Conservation (phyloP, 2,329 filamentous ascomycete genomes). For the Aspergillus sp. region DNA sequence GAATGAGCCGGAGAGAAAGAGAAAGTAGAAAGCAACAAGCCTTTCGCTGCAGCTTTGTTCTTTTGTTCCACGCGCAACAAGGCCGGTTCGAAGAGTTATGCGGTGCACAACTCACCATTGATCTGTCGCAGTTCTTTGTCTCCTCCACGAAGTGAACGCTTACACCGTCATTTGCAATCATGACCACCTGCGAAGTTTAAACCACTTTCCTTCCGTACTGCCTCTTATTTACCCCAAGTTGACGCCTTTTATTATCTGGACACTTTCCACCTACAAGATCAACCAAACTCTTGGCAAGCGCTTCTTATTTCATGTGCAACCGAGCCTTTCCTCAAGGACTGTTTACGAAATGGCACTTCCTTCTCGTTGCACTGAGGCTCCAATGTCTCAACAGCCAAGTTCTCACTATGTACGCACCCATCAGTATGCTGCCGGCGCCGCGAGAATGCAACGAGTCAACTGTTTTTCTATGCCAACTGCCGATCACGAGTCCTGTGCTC, state of each 20-base stretch:
- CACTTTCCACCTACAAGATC: neutral
- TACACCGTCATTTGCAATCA: neutral
- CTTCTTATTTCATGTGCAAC: neutral
- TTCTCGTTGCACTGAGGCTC: slow-evolving; percentile 13
- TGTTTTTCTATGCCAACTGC: slow-evolving; percentile 5
- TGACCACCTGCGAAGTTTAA: neutral
- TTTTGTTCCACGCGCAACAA: neutral
- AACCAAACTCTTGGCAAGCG: neutral
- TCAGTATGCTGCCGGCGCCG: slow-evolving; percentile 21
- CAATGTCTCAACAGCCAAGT: slow-evolving; percentile 24
- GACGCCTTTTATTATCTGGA: neutral
- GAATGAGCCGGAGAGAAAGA: neutral
- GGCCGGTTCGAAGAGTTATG: no score
- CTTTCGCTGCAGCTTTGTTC: neutral
- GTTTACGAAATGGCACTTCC: neutral
- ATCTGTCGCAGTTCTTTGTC: neutral
- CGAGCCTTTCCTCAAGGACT: neutral
- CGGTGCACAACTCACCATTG: neutral
- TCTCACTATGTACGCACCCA: slow-evolving; percentile 32
- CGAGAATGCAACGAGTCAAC: slow-evolving; percentile 6
- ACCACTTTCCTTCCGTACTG: neutral
- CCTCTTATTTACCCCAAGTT: neutral
- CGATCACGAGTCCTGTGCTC: slow-evolving; percentile 2
- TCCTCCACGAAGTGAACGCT: neutral
- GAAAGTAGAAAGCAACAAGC: neutral